These are phyloP conservation scores for Boletus semigastroideus DNA, from an alignment of 1,284 basidiomycete species.

Conservation along the genomic window DNA sequence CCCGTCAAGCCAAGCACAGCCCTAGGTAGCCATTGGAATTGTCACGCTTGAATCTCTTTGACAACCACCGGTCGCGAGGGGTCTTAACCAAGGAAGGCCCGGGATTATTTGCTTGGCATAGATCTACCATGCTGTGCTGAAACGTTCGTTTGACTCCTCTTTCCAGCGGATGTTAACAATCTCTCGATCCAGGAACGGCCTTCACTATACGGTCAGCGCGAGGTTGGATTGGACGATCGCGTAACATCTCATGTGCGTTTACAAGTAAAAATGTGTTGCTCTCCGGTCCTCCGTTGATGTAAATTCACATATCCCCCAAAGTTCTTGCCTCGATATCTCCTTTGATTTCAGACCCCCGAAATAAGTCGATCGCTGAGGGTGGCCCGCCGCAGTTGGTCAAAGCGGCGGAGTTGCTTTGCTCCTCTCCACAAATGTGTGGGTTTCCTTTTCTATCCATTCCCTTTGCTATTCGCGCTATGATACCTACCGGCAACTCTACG, in stretches of 20 bases:
- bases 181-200: background rate
- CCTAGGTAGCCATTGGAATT: background rate
- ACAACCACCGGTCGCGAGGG: background rate
- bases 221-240: background rate
- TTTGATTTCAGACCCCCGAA: background rate
- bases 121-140: background rate
- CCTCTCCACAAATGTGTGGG: background rate
- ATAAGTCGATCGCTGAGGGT: background rate
- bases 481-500: too few relatives aligned
- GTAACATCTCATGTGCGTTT: background rate
- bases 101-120: background rate
- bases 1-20: background rate
- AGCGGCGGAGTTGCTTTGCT: constrained; percentile 6
- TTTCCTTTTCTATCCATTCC: background rate
- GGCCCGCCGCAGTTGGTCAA: background rate
- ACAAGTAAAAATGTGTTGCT: background rate
- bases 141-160: background rate
- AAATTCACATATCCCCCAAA: background rate
- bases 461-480: background rate
- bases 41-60: too few relatives aligned
- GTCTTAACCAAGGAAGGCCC: background rate
- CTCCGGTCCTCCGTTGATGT: background rate
- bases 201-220: background rate
- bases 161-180: background rate
- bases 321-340: background rate